Percentiles rank a stretch among this genome's conserved stretches.
These are phyloP conservation scores for Lasiodiplodia sp. DNA, from an alignment of 2,329 filamentous ascomycete species.

Conservation along the genomic window DNA sequence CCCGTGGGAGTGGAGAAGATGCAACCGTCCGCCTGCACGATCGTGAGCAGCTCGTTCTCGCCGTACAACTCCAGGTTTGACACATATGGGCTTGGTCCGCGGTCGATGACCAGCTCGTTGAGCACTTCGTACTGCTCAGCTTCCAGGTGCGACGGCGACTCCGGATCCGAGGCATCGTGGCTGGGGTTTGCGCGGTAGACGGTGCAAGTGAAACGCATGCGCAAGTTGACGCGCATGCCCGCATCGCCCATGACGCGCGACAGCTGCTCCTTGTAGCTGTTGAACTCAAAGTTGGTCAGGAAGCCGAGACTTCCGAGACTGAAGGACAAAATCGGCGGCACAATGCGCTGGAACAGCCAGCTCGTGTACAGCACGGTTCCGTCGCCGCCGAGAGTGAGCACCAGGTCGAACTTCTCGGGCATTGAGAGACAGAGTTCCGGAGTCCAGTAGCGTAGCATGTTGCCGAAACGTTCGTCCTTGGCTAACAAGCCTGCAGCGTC, in stretches of 20 bases:
- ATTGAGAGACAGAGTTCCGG: slow-evolving; percentile 93
- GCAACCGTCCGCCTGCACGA: slow-evolving; percentile 95
- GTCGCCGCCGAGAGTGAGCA: slow-evolving; percentile 85
- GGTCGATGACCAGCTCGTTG: slow-evolving; percentile 98
- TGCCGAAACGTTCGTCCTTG: slow-evolving; percentile 76
- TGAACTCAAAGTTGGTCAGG: slow-evolving; percentile 86
- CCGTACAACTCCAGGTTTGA: slow-evolving; percentile 96
- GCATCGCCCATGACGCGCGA: slow-evolving; percentile 90
- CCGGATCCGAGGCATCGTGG: slow-evolving; percentile 38
- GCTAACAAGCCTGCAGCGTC: slow-evolving; percentile 75
- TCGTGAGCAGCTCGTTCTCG: slow-evolving; percentile 91
- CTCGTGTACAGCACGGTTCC: slow-evolving; percentile 88
- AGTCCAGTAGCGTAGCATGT: slow-evolving; percentile 95
- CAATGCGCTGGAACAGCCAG: slow-evolving; percentile 90
- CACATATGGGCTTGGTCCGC: slow-evolving; percentile 94
- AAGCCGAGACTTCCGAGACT: slow-evolving; percentile 87
- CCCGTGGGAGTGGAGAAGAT: slow-evolving; percentile 97
- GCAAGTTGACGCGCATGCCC: slow-evolving; percentile 95
- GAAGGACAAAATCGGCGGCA: slow-evolving; percentile 85
- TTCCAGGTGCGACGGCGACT: slow-evolving; percentile 70
- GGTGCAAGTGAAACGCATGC: slow-evolving; percentile 98
- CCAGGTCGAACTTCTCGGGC: slow-evolving; percentile 94
- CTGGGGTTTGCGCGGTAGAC: slow-evolving; percentile 75
- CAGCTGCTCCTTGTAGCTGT: slow-evolving; percentile 85
- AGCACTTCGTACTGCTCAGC: slow-evolving; percentile 97